Evolutionary conservation across 2,329 filamentous ascomycete species (phyloP).

Genomic region (Aspergillus sp.): DNA sequence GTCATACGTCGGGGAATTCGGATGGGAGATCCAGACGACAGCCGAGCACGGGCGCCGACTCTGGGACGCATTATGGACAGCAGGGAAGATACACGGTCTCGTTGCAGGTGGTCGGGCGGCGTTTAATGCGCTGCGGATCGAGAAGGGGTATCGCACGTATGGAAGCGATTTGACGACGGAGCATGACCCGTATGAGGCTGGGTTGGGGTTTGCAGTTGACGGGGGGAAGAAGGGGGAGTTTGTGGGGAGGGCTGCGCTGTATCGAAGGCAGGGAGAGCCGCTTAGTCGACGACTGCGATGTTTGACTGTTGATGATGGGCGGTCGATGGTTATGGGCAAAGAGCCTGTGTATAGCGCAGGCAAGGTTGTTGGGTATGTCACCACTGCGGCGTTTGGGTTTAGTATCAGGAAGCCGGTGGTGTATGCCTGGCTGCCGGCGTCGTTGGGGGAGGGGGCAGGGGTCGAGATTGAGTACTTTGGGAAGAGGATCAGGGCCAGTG

Average conservation of each 20-base stretch:
- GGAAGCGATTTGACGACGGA: conserved; percentile 62
- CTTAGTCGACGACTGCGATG: conserved; percentile 44
- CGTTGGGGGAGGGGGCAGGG: conserved; percentile 47
- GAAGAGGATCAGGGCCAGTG: conserved; percentile 53
- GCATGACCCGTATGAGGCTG: conserved; percentile 61
- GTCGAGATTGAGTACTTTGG: conserved; percentile 66
- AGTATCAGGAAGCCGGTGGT: conserved; percentile 60
- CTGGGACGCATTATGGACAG: conserved; percentile 59
- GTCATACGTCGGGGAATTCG: conserved; percentile 62
- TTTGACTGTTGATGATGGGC: conserved; percentile 57
- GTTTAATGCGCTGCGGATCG: conserved; percentile 59
- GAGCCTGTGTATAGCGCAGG: conserved; percentile 58
- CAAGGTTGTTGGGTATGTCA: conserved; percentile 57
- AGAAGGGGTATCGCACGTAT: conserved; percentile 60
- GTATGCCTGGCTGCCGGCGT: conserved; percentile 57
- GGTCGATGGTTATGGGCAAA: conserved; percentile 60
- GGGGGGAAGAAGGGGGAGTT: conserved; percentile 39
- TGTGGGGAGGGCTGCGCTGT: conserved; percentile 53
- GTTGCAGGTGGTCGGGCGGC: conserved; percentile 60
- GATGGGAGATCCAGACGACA: conserved; percentile 63
- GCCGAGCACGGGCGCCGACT: conserved; percentile 59
- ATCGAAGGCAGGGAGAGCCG: conserved; percentile 40
- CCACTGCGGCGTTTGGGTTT: conserved; percentile 62
- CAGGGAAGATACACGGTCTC: conserved; percentile 56
- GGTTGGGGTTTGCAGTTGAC: conserved; percentile 53